phyloP scores from a whole-genome alignment of 345 rosid genomes.

The Arabidopsis suecica region DNA sequence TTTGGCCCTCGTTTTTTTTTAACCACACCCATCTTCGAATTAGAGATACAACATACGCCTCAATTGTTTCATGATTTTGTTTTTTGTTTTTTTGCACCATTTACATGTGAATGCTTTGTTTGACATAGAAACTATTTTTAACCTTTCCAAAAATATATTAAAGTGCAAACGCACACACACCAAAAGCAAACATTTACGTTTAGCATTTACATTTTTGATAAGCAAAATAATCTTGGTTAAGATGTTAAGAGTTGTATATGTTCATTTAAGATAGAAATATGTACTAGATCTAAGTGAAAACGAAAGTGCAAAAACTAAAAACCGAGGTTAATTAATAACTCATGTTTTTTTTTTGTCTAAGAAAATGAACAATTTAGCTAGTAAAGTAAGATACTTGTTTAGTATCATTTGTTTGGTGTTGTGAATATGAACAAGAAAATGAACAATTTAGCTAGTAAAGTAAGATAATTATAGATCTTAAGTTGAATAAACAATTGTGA shows the following conservation, averaged over 20 bases:
- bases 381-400: neutral
- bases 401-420: neutral
- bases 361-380: too few species aligned
- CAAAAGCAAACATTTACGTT: neutral
- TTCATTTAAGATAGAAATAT: neutral
- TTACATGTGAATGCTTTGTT: neutral
- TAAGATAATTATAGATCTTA: constrained; percentile 13
- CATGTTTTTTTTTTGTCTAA: too few species aligned
- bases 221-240: too few species aligned
- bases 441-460: constrained; percentile 8
- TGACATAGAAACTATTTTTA: too few species aligned
- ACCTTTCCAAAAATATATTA: neutral
- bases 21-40: too few species aligned
- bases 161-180: neutral
- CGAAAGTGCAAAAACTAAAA: neutral
- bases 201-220: neutral
- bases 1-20: too few species aligned
- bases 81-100: too few species aligned
- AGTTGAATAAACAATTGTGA: constrained; percentile 16
- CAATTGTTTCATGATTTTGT: too few species aligned
- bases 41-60: too few species aligned
- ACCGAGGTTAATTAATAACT: neutral
- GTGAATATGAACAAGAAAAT: constrained; percentile 9
- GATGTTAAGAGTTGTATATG: too few species aligned
- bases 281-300: neutral